Evolutionary conservation across 116 monocot species (phyloP).

Genomic region (Zostera marina): DNA sequence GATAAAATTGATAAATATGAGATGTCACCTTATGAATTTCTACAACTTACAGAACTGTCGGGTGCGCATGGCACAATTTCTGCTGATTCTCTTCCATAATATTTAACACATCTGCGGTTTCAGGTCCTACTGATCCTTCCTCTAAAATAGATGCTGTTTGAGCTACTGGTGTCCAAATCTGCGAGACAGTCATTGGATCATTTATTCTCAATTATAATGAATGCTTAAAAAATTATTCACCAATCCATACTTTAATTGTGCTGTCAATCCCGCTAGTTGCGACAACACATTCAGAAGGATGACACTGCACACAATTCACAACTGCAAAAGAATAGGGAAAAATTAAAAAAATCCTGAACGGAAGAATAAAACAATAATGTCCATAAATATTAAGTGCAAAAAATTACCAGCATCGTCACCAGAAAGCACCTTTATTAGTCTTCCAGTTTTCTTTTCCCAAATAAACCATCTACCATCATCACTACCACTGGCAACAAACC

Average conservation of each 20-base stretch:
- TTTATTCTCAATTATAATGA: not conserved
- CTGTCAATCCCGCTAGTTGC: slow-evolving; percentile 94
- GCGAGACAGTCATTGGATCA: slow-evolving; percentile 3
- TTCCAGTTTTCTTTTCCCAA: slow-evolving; percentile 93
- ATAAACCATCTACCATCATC: slow-evolving; percentile 99
- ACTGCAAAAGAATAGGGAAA: slow-evolving; percentile 28
- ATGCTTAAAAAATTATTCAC: not conserved
- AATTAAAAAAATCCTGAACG: not conserved
- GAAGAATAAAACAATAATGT: slow-evolving; percentile 2
- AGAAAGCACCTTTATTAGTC: slow-evolving; percentile 72
- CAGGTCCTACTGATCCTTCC: slow-evolving; percentile 64
- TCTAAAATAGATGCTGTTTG: slow-evolving; percentile 49
- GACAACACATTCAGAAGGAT: slow-evolving; percentile 83
- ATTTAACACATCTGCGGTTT: slow-evolving; percentile 44
- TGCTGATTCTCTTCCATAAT: slow-evolving; percentile 63
- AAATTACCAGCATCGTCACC: slow-evolving; percentile 75
- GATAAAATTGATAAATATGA: not conserved
- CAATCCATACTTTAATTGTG: slow-evolving; percentile 49
- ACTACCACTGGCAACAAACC: slow-evolving; percentile 94
- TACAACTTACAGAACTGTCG: slow-evolving; percentile 45
- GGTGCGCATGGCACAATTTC: slow-evolving; percentile 40
- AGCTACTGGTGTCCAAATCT: slow-evolving; percentile 80
- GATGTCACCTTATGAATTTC: not conserved
- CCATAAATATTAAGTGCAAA: not conserved
- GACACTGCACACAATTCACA: slow-evolving; percentile 94